Evolutionary conservation across 75 land plant genomes (phyloP), one percentile per base, ranked within the genome.

Genomic region (Isoetes taiwanensis): DNA sequence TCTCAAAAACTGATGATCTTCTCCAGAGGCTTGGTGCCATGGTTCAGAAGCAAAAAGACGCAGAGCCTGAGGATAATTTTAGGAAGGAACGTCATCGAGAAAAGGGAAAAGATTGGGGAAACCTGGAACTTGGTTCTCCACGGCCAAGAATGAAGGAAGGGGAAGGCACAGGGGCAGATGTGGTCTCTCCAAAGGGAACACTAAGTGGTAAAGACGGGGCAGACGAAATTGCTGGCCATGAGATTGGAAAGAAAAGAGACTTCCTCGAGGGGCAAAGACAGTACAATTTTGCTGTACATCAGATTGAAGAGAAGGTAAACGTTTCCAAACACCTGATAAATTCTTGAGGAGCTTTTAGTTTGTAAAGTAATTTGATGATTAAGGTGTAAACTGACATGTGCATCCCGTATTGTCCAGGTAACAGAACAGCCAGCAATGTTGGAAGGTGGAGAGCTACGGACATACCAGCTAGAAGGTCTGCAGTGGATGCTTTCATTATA

Each of bases 401-500:
- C 12, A 37, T 37, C 39, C 14, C 39, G 14, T 14, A 37, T 54
- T 26, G 28, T 34, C 20, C 61, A 87, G 94, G 94, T 87, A 6
- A 79, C 85, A 0, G 83, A 77, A 76, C 98, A 93, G 56, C 98
- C 98, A 43, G 37, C 79, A 42, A 79, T 88, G 83, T 86, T 93
- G 41, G 82, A 81, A 72, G 96, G 98, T 54, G 98, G 98, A 58
- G 79, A 81, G 56, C 53, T 93, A 43, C 72, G 98, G 30, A 63
- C 79, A 10, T 93, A 93, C 33, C 98, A 93, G 70, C 32, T 93
- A 32, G 98, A 93, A 59, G 98, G 98, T 4, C 90, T 93, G 40
- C 98, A 93, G 58, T 93, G 98, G 98, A 93, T 93, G 98, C 76
- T 93, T 25, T 93, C 98, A 34, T 73, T 93, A 28, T 93, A 89